These are phyloP conservation scores for Oryza brachyantha DNA, from an alignment of 176 grass and related monocot genomes.

Conservation along the genomic window DNA sequence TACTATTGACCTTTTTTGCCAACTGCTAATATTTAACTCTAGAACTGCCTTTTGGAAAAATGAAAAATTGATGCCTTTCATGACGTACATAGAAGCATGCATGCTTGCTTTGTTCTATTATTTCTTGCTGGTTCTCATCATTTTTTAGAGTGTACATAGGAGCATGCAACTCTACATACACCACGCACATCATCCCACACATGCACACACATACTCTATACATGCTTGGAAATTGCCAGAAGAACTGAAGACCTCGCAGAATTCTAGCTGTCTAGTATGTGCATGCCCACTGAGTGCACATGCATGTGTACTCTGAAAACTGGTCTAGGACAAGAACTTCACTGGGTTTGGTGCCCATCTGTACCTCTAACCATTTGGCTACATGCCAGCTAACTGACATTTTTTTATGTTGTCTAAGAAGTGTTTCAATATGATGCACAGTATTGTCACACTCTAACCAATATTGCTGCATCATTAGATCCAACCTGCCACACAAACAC, in stretches of 20 bases:
- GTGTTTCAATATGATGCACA: background rate
- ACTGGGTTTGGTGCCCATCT: background rate
- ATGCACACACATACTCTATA: background rate
- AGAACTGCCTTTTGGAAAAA: background rate
- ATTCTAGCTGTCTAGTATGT: background rate
- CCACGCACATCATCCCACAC: background rate
- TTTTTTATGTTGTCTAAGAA: background rate
- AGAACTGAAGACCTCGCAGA: background rate
- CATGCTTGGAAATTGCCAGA: background rate
- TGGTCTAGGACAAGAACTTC: background rate
- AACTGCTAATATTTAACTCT: background rate
- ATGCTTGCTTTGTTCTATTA: constrained; percentile 6
- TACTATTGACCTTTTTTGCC: background rate
- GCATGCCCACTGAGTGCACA: background rate
- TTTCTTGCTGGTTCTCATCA: background rate
- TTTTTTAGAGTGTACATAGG: background rate
- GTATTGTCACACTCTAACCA: constrained; percentile 18
- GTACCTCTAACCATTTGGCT: background rate
- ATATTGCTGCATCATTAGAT: constrained; percentile 40
- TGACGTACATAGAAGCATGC: background rate
- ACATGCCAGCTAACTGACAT: background rate
- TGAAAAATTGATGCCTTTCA: background rate
- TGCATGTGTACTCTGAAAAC: background rate
- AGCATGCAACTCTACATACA: background rate
- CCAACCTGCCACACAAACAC: constrained; percentile 46